A percentile compares a stretch with the other conserved stretches of the same genome.
phyloP scores from a whole-genome alignment of 495 filamentous ascomycete genomes.

The Bathelium albidoporum region DNA sequence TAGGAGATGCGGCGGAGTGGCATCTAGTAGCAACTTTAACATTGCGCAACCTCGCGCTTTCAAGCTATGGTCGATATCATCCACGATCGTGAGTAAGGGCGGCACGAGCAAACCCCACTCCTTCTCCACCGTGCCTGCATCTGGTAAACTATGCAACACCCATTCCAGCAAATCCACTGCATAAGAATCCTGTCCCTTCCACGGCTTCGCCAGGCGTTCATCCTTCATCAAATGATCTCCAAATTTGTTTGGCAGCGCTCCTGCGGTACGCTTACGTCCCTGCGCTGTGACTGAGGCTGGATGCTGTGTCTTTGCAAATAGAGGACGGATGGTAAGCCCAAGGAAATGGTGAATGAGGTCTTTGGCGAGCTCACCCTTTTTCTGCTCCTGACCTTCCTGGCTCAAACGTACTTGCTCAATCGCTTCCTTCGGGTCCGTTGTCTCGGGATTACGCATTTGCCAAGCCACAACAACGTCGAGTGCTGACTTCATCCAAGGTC shows the following conservation, averaged over 20 bases:
- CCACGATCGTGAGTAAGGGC: slow-evolving; percentile 66
- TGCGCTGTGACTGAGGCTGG: slow-evolving; percentile 17
- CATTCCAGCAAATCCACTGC: slow-evolving; percentile 56
- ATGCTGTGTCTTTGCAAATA: slow-evolving; percentile 25
- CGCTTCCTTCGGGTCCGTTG: slow-evolving; percentile 47
- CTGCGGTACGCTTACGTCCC: slow-evolving; percentile 19
- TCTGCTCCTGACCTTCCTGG: neutral
- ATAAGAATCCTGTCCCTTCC: slow-evolving; percentile 54
- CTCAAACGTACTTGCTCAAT: slow-evolving; percentile 49
- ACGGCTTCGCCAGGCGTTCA: slow-evolving; percentile 51
- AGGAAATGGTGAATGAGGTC: slow-evolving; percentile 31
- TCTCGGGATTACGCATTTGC: slow-evolving; percentile 72
- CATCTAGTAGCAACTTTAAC: slow-evolving; percentile 46
- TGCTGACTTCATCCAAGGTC: slow-evolving; percentile 69
- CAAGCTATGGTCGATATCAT: slow-evolving; percentile 49
- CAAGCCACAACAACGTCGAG: slow-evolving; percentile 64
- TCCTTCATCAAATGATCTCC: slow-evolving; percentile 18
- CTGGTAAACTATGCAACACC: slow-evolving; percentile 41
- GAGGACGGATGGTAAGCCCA: slow-evolving; percentile 33
- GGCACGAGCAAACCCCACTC: slow-evolving; percentile 80
- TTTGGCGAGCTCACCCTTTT: slow-evolving; percentile 32
- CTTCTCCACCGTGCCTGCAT: slow-evolving; percentile 25
- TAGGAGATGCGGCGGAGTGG: slow-evolving; percentile 45
- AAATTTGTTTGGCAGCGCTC: slow-evolving; percentile 12
- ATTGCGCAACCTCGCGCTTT: slow-evolving; percentile 53